phyloP scores from a whole-genome alignment of 345 rosid genomes.

The Litchi chinensis region DNA sequence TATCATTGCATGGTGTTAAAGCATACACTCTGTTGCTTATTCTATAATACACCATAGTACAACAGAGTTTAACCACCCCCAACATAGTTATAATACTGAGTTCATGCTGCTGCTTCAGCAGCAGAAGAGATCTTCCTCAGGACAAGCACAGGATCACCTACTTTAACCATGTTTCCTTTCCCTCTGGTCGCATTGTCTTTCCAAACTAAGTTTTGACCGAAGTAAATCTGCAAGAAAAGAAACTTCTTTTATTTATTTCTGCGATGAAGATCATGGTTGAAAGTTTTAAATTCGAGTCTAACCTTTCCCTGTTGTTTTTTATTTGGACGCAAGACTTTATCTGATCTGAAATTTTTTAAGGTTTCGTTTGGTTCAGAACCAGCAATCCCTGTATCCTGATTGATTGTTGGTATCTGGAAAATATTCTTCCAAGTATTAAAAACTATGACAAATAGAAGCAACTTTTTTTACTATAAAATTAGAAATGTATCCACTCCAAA shows the following conservation, averaged over 20 bases:
- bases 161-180: conserved; percentile 48
- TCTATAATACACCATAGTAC: not conserved
- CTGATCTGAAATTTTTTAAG: conserved; percentile 59
- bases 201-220: conserved; percentile 85
- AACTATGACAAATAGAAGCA: not conserved
- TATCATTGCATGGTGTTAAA: too few species aligned
- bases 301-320: conserved; percentile 74
- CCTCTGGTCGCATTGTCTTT: conserved; percentile 40
- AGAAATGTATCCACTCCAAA: too few species aligned
- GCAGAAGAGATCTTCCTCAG: conserved; percentile 56
- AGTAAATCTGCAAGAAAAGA: conserved; percentile 57
- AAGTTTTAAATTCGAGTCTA: conserved; percentile 18
- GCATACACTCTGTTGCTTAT: conserved; percentile 4
- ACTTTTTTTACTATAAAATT: not conserved
- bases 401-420: conserved; percentile 65
- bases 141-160: conserved; percentile 71
- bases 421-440: not conserved
- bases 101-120: conserved; percentile 75
- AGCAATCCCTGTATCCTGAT: conserved; percentile 63
- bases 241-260: not conserved
- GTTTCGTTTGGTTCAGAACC: conserved; percentile 74
- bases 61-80: not conserved
- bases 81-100: not conserved
- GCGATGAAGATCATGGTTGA: not conserved
- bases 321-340: conserved; percentile 65